Base-by-base conservation (phyloP, 768 basidiomycete species). In the Pholiota molesta region DNA sequence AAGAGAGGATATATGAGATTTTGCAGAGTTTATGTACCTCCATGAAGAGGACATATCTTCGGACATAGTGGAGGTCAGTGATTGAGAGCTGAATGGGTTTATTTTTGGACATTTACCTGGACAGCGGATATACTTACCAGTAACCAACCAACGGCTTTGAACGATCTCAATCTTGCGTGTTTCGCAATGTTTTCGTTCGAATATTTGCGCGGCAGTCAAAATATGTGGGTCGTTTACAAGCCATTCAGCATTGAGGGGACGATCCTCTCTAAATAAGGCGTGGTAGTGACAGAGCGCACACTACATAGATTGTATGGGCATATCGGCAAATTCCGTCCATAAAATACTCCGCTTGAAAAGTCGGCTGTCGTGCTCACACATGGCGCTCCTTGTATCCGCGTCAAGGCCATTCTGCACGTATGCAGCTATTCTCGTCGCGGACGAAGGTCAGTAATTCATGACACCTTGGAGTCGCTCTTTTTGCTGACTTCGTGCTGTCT, bases 41-140 rank as follows among this genome's bases (percentile, higher is more conserved):
- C 74, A 77, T 54, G 74, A 75, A 28, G 75, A 69, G 37, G 70
- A 33, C 76, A 78, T 78, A 55, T 75, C 73, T 70, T 75, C 69
- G 63, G 76, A 73, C 77, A 78, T 78, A 60, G 61, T 70, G 54
- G 57, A 42, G 1, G 65, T 61, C 39, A 62, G 59, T 56, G 61
- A 59, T 49, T 52, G 56, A 68, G 60, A 62, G 49, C 19, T 37
- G 21, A n/a, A 55, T 51, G 17, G 55, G 45, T 65, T 62, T 68
- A 68, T 68, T 68, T 68, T 68, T 63, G 64, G 59, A 45, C 53
- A 45, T 59, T 57, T 39, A 64, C 63, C 47, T 56, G 52, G 26
- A 37, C 28, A 51, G 26, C 45, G 29, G 5, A 9, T n/a, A 19
- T 40, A 29, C 33, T 42, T 51, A 7, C 39, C 11, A n/a, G 11